These are phyloP conservation scores for Aspergillus pseudoterreus DNA, from an alignment of 2,329 filamentous ascomycete genomes.

Conservation along the genomic window DNA sequence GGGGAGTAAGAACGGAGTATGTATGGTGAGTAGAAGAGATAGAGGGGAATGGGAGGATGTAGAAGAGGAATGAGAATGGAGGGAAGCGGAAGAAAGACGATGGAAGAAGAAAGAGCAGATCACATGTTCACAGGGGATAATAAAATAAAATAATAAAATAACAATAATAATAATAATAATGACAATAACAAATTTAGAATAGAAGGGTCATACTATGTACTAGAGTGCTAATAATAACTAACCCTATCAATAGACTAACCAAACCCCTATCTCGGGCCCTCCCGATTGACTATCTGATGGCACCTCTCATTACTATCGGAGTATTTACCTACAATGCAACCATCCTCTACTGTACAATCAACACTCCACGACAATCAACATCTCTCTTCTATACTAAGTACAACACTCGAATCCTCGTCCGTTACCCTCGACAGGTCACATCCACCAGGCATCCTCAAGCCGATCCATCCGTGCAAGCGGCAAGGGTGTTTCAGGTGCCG, in stretches of 20 bases:
- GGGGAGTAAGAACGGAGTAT: neutral
- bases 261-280: too few relatives aligned
- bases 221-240: neutral
- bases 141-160: neutral
- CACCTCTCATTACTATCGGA: too few relatives aligned
- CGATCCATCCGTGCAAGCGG: neutral
- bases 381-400: neutral
- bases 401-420: neutral
- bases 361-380: too few relatives aligned
- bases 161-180: conserved; percentile 1
- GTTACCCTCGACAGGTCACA: neutral
- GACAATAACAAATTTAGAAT: neutral
- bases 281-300: too few relatives aligned
- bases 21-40: neutral
- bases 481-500: neutral
- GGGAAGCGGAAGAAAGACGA: neutral
- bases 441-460: neutral
- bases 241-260: too few relatives aligned
- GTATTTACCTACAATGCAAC: too few relatives aligned
- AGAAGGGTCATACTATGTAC: neutral
- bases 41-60: neutral
- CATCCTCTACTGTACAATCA: too few relatives aligned
- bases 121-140: conserved; percentile 5
- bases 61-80: neutral
- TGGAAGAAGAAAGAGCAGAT: conserved; percentile 4